A percentile compares a stretch with the other conserved stretches of the same genome.
Conservation (phyloP, 78 protist genomes). For the Anaeramoeba ignava region DNA sequence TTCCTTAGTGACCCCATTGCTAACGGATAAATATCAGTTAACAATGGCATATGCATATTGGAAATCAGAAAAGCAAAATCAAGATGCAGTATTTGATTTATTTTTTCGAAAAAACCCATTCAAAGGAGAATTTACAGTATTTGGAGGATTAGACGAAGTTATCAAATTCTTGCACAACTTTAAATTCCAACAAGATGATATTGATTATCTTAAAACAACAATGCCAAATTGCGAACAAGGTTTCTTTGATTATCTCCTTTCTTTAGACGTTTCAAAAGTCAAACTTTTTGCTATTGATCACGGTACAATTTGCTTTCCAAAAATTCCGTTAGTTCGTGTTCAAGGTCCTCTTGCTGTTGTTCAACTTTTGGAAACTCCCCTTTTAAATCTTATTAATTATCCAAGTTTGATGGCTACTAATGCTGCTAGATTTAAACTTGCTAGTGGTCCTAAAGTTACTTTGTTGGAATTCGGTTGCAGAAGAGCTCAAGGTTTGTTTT, state of each 20-base stretch:
- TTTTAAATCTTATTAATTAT: constrained; percentile 63
- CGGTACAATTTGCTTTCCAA: constrained; percentile 67
- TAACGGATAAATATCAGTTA: constrained; percentile 29
- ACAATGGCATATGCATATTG: constrained; percentile 21
- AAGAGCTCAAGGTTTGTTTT: constrained; percentile 72
- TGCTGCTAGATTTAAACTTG: constrained; percentile 59
- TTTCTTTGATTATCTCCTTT: constrained; percentile 40
- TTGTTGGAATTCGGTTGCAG: constrained; percentile 81
- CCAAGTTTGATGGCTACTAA: constrained; percentile 72
- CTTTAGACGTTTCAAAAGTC: not conserved
- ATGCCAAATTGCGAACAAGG: constrained; percentile 34
- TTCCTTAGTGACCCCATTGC: constrained; percentile 4
- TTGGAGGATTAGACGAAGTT: constrained; percentile 72
- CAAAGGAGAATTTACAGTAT: constrained; percentile 73
- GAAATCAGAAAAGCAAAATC: constrained; percentile 27
- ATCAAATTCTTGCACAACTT: constrained; percentile 9
- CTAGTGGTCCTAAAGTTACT: constrained; percentile 44
- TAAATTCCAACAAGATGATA: constrained; percentile 29
- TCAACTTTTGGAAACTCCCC: constrained; percentile 77
- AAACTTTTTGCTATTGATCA: constrained; percentile 44
- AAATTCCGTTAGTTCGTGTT: constrained; percentile 63
- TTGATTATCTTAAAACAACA: constrained; percentile 34
- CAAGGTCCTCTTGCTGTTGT: constrained; percentile 76
- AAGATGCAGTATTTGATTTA: constrained; percentile 63
- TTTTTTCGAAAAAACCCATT: constrained; percentile 80